phyloP scores from a whole-genome alignment of 2,329 filamentous ascomycete genomes.

The Monilinia fructigena region DNA sequence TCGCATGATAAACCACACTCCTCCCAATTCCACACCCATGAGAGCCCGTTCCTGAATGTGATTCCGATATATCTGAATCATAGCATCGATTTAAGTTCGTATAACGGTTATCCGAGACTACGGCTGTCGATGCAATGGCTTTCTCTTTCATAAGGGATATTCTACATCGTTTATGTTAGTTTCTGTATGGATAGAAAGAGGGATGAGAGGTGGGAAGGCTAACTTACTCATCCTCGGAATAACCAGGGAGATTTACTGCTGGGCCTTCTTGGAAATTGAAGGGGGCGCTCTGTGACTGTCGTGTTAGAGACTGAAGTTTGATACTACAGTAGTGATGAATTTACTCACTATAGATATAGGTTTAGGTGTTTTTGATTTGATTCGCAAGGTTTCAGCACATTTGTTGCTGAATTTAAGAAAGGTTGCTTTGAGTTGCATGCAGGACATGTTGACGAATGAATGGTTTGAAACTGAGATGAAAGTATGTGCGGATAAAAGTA shows the following conservation, averaged over 20 bases:
- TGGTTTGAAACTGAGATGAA: constrained; percentile 3
- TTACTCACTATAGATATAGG: constrained; percentile 28
- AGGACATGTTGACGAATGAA: constrained; percentile 24
- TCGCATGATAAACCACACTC: constrained; percentile 34
- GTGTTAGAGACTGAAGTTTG: constrained; percentile 31
- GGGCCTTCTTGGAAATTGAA: constrained; percentile 57
- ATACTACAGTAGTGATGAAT: neutral
- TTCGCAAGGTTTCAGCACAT: constrained; percentile 27
- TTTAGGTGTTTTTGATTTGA: constrained; percentile 28
- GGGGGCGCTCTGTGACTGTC: constrained; percentile 52
- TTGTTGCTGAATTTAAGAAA: constrained; percentile 26
- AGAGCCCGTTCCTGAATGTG: constrained; percentile 29
- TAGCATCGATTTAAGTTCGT: constrained; percentile 22
- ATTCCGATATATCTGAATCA: constrained; percentile 22
- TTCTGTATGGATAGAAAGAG: neutral
- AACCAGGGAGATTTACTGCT: constrained; percentile 52
- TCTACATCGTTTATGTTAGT: constrained; percentile 21
- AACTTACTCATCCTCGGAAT: constrained; percentile 59
- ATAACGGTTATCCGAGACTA: constrained; percentile 30
- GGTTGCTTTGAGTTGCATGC: constrained; percentile 24
- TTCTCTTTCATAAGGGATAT: constrained; percentile 40
- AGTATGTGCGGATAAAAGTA: constrained; percentile 17
- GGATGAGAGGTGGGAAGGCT: constrained; percentile 1
- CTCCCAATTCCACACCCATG: constrained; percentile 32
- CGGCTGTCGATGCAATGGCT: constrained; percentile 38